Evolutionary conservation across 768 basidiomycete genomes (phyloP), one percentile per base, ranked within the genome.

Genomic region (Termitomyces sp.): DNA sequence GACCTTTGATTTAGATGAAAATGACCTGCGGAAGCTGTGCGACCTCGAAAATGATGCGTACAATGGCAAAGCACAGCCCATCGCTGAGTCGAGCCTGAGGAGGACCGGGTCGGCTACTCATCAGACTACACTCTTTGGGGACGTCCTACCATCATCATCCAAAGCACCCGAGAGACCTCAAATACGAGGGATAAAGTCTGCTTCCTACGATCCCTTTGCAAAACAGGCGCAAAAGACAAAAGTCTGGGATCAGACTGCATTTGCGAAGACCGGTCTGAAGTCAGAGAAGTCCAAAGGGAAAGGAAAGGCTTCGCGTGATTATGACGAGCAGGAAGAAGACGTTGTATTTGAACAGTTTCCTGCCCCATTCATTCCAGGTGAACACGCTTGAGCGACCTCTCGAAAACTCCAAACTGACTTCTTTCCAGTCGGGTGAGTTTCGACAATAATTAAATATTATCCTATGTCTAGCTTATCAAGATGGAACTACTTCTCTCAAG

Each of bases 191-290:
- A 73, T 74, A 16, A 81, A 77, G 60, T 79, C 83, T 0, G 68
- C 70, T 18, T 59, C 74, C 6, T 69, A 73, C 15, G 76, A 76
- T 59, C 67, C 70, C 0, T 85, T 83, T 58, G 82, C 83, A 9
- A 77, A 81, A 49, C 82, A 82, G 57, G 77, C 82, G 5, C 77
- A 77, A 20, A 86, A 88, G 69, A 83, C 80, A 1, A 98, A 96
- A 75, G 75, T 78, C 48, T 99, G 97, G 97, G 94, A 98, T 67
- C 87, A 92, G 24, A 92, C 94, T 0, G 84, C 77, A 13, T 96
- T 91, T 65, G 87, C 94, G 5, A 90, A 92, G 73, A 83, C 87
- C 4, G 94, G 93, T 0, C 72, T 81, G 73, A 85, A 77, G 65
- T 80, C 75, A 51, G 70, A 73, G 41, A 82, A 80, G 63, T 69